Conservation (phyloP, 208 protist species). For the Crithidia expoeki region DNA sequence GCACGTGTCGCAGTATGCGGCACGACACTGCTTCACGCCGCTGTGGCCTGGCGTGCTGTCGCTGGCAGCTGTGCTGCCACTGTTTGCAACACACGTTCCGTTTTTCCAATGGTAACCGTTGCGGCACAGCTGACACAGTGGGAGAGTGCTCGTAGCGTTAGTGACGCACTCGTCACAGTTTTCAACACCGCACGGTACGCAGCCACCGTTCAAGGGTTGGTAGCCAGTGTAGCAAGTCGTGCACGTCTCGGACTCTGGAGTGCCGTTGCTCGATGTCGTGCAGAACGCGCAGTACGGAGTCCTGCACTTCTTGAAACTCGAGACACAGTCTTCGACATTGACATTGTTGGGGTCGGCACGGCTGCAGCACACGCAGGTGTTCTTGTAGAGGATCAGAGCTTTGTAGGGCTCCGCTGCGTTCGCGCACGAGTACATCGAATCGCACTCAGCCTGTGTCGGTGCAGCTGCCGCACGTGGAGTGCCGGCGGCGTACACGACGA, state of each 20-base stretch:
- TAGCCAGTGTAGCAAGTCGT: constrained; percentile 3
- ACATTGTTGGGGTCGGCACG: not conserved
- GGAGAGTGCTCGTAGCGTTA: not conserved
- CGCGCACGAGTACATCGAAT: not conserved
- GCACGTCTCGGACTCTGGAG: too few species aligned
- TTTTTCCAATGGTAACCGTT: not conserved
- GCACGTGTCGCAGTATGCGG: constrained; percentile 15
- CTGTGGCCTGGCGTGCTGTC: not conserved
- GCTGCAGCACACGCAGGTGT: not conserved
- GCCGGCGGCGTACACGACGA: too few species aligned
- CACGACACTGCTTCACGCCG: constrained; percentile 7
- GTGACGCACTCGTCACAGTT: constrained; percentile 8
- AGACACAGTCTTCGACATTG: not conserved
- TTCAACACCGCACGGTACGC: not conserved
- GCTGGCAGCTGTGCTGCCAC: not conserved
- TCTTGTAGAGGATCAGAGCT: not conserved
- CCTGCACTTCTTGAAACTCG: too few species aligned
- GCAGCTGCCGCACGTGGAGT: too few species aligned
- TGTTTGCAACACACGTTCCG: not conserved
- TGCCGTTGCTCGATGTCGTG: too few species aligned
- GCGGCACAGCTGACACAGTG: not conserved
- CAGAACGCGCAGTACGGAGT: too few species aligned
- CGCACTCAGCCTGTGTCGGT: not conserved
- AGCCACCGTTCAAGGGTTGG: not conserved
- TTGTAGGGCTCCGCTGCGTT: not conserved